Base-by-base conservation (phyloP, 1,284 basidiomycete species). In the Schizopora paradoxa region DNA sequence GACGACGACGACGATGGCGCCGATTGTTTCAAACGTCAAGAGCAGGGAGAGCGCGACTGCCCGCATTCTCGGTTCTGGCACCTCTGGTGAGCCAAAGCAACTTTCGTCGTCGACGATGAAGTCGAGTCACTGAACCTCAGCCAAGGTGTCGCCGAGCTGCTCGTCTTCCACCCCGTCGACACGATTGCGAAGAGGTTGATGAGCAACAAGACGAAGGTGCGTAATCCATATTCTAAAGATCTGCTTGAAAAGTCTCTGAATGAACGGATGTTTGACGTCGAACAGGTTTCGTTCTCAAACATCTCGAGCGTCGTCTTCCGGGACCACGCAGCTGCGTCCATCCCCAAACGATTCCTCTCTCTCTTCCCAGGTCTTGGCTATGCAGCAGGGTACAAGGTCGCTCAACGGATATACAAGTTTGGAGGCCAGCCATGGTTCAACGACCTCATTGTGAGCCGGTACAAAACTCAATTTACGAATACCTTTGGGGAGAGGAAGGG, bases 371-470 rank as follows among this genome's bases (percentile, higher is more conserved):
- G 95, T 54, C 82, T 99, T 3, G 96, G 96, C 1, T 99, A 99
- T 63, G 96, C 95, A 3, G 95, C 92, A 25, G 92, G 93, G 0
- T 99, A 99, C 82, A 99, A 99, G 68, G 72, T 96, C 58, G 70
- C 90, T 1, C 92, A 96, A 68, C 80, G 91, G 41, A 79, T 95
- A 58, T 96, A 96, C 82, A 99, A 98, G 71, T 99, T 98, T 58
- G 95, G 96, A 51, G 96, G 95, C 1, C 95, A 99, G 68, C 95
- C 96, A 18, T 98, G 86, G 77, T 96, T 97, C 67, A 90, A 94
- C 66, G 93, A 98, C 69, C 65, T 94, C 61, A 83, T 99, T 61
- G 77, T 79, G 56, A 79, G 75, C 58, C 71, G 88, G 63, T 84
- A 82, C 69, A 88, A 87, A 63, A 68, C 74, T 25, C 65, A 72